Base-by-base conservation (phyloP, 108 stramenopile genomes). In the Epithemia pelagica region DNA sequence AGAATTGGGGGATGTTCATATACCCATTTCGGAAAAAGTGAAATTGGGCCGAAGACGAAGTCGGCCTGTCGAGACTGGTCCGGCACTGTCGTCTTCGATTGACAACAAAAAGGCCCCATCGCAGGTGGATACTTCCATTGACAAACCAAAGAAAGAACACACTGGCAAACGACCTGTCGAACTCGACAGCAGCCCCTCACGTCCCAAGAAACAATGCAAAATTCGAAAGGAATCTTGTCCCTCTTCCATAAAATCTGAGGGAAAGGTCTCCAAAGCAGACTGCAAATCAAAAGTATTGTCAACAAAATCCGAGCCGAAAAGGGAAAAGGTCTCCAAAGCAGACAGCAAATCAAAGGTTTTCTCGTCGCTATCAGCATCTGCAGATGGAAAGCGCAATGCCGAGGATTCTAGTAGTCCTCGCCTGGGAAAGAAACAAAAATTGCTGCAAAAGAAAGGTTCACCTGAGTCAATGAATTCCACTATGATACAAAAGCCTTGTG, bases 11-110 rank as follows among this genome's bases (percentile, higher is more conserved):
- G 56, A 58, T 21, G 56, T 58, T 27, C 56, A 58, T 58, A 58
- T 58, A 19, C 56, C 56, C 21, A 58, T 58, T 27, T 58, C 56
- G 7, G 56, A 58, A 58, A 58, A 58, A n/a, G 56, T 58, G 25
- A 58, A 58, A 27, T n/a, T 58, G 7, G 56, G 56, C 21, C 7
- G 56, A 58, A 7, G 56, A 23, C 56, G 56, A 26, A 58, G 21
- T 46, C 37, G 37, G 5, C 37, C 37, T 46, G 5, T 46, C 15
- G 37, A 46, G 10, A 15, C 37, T 5, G 10, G 10, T 10, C 5
- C 37, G 37, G 5, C 37, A 15, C 37, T 15, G 37, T 46, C 37
- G 37, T 46, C 37, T 15, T 46, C 37, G 37, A 5, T 8, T 19
- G 26, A 7, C 56, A 58, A 58, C 5, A 58, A 58, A 21, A 26